phyloP scores from a whole-genome alignment of 768 basidiomycete genomes.

The Leccinellum luteum region DNA sequence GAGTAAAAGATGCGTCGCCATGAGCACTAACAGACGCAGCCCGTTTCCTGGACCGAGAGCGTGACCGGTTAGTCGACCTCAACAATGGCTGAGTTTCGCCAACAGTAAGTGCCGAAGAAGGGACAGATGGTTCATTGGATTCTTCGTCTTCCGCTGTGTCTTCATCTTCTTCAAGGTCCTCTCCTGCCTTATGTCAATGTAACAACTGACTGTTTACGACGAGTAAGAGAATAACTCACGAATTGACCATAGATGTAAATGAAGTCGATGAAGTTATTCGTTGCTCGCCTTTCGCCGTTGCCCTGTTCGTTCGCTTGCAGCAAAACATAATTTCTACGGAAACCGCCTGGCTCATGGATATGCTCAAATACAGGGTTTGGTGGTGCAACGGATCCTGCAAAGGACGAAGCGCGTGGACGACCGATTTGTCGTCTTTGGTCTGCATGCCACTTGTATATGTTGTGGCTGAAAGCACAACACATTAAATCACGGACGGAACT shows the following conservation, averaged over 20 bases:
- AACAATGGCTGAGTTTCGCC: slow-evolving; percentile 61
- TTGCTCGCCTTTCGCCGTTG: slow-evolving; percentile 55
- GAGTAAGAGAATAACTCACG: slow-evolving; percentile 47
- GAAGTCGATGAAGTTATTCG: slow-evolving; percentile 92
- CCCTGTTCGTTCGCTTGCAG: slow-evolving; percentile 69
- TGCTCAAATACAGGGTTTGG: slow-evolving; percentile 83
- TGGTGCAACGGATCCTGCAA: slow-evolving; percentile 49
- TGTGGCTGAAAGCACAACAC: slow-evolving; percentile 52
- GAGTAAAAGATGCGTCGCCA: slow-evolving; percentile 87
- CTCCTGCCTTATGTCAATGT: slow-evolving; percentile 64
- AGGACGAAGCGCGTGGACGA: slow-evolving; percentile 70
- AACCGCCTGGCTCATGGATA: slow-evolving; percentile 94
- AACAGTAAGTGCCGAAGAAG: slow-evolving; percentile 1
- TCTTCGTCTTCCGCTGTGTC: slow-evolving; percentile 61
- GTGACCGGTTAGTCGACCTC: slow-evolving; percentile 36
- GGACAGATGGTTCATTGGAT: slow-evolving; percentile 28
- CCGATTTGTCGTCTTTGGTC: slow-evolving; percentile 60
- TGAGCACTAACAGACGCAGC: slow-evolving; percentile 56
- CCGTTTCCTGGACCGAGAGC: slow-evolving; percentile 54
- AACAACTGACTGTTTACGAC: background rate
- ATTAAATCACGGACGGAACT: slow-evolving; percentile 16
- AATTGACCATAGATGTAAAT: slow-evolving; percentile 95
- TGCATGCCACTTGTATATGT: slow-evolving; percentile 93
- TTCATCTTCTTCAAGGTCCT: slow-evolving; percentile 87
- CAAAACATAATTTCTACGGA: slow-evolving; percentile 84